Evolutionary conservation across 768 basidiomycete genomes (phyloP), one percentile per base, ranked within the genome.

Genomic region (Mycena leptocephala): DNA sequence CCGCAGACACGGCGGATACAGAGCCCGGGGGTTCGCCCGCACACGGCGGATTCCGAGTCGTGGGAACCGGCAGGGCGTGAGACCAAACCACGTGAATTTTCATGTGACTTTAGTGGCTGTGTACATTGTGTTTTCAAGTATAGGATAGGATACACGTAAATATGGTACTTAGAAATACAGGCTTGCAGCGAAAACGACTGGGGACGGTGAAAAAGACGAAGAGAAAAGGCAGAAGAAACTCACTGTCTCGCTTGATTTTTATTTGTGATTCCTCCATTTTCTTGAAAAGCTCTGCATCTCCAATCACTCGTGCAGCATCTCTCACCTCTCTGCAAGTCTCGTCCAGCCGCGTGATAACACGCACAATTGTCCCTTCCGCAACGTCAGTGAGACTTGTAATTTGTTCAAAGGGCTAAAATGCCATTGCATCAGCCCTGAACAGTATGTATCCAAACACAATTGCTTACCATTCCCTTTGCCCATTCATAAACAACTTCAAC

Each of bases 401-500:
- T 83, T 99, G 95, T 81, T 97, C 93, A 83, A 99, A 99, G 0
- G 98, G 96, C 98, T 99, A 76, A 65, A 55, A 33, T 53, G 28
- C 55, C 22, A 26, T 59, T 32, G n/a, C 10, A 59, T 79, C 41
- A 76, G 43, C 53, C 28, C 14, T 16, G 53, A 33, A 32, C 16
- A 24, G n/a, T 24, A 51, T n/a, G n/a, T 24, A 51, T n/a, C 48
- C 39, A 61, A 63, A 53, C 11, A 1, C 33, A 24, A 14, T n/a
- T 64, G 76, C 92, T 79, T 79, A 98, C 98, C 97, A 98, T 99
- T 68, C 98, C 98, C 83, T 95, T 96, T 0, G 98, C 97, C 98
- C 98, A 99, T 84, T 99, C 98, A 82, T 99, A 99, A 9, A 99
- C 98, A 2, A 98, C 98, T 82, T 99, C 98, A 11, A 96, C 92